Base-by-base conservation (phyloP, 2,329 filamentous ascomycete species). In the Apiospora malaysiana region DNA sequence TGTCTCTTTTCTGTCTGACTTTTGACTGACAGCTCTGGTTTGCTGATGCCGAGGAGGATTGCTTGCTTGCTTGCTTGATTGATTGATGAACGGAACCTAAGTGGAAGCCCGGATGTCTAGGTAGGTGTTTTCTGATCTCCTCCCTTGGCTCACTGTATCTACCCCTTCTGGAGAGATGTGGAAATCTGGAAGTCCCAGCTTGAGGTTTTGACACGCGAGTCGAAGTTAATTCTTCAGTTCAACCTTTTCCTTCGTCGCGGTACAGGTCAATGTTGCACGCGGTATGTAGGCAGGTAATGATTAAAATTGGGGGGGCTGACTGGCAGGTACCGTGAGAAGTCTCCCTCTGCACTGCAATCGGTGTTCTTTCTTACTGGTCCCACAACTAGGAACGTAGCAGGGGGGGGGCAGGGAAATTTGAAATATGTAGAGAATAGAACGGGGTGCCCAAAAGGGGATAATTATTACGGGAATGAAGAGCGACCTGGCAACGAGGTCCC, bases 241-340 rank as follows among this genome's bases (percentile, higher is more conserved):
- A 45, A 45, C 42, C 32, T 40, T 40, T 40, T 40, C 32, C 56
- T 63, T 18, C 37, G 56, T 63, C 56, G 56, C 56, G 56, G 56
- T 63, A 40, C 21, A n/a, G 56, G 32, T 18, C 18, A 37, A 63
- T 9, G 56, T 40, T 40, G 56, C 27, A 63, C 32, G 56, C 56
- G 32, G 56, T 40, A 56, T 10, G 51, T 40, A 56, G 23, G 51
- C 27, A 56, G 49, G 49, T 25, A 63, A 63, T 63, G 40, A 63
- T 63, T 63, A 63, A 63, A 63, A 63, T 63, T 63, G 56, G 56
- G 56, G 49, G 56, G 56, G 56, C 56, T 63, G 56, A 63, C 56
- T 63, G 56, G 56, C 56, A 63, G 56, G 56, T 63, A 63, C 56
- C 32, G 56, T 63, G 27, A 59, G 56, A 8, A 40, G 27, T 12